phyloP scores from a whole-genome alignment of 2,329 filamentous ascomycete genomes.

The Aureobasidium sp. region DNA sequence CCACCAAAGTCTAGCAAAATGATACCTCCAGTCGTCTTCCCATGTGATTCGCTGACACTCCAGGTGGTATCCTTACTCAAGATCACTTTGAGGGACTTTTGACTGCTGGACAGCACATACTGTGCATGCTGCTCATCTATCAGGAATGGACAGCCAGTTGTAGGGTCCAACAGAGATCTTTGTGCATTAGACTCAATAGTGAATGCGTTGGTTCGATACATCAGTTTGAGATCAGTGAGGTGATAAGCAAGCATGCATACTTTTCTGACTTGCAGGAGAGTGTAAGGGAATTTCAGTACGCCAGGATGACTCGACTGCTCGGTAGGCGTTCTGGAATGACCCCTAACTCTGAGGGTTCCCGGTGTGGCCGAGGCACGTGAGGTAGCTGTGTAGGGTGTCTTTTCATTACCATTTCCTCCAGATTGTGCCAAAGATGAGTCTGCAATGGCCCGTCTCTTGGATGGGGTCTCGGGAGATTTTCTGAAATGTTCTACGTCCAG shows the following conservation, averaged over 20 bases:
- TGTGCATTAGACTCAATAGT: not conserved
- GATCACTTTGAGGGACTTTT: not conserved
- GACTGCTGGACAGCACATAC: not conserved
- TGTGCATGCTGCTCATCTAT: not conserved
- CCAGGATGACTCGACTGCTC: not conserved
- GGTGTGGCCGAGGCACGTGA: no score
- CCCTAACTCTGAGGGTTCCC: not conserved
- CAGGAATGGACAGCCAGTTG: not conserved
- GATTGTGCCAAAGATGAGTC: not conserved
- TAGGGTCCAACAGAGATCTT: not conserved
- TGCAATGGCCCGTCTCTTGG: not conserved
- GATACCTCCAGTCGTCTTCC: not conserved
- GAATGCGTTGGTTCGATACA: not conserved
- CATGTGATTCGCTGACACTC: not conserved
- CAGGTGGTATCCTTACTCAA: not conserved
- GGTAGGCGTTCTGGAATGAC: not conserved
- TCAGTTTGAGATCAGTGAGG: not conserved
- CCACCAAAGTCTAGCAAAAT: not conserved
- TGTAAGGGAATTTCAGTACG: not conserved
- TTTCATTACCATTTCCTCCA: no score
- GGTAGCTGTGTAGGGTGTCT: not conserved
- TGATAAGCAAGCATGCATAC: conserved; percentile 5
- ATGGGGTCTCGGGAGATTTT: not conserved
- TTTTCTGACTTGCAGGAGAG: not conserved
- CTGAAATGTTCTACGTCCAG: not conserved